These are phyloP conservation scores for Exophiala spinifera DNA, from an alignment of 2,329 filamentous ascomycete genomes.

Conservation along the genomic window DNA sequence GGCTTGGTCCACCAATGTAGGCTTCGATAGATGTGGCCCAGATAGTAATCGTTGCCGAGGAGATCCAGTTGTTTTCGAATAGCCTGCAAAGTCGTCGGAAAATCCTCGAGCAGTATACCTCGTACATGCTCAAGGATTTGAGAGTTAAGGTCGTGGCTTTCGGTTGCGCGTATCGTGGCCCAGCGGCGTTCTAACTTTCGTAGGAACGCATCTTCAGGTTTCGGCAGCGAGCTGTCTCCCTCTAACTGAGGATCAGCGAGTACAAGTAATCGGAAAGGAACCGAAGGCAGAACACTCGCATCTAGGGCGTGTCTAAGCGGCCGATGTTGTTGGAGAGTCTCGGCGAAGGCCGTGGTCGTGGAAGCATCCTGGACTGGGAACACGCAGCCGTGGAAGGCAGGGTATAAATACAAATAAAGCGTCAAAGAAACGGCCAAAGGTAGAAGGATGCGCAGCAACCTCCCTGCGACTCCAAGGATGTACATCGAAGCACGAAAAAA, in stretches of 20 bases:
- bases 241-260: slow-evolving; percentile 92
- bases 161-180: slow-evolving; percentile 12
- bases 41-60: slow-evolving; percentile 89
- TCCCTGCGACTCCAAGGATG: slow-evolving; percentile 12
- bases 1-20: slow-evolving; percentile 80
- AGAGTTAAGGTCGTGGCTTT: neutral
- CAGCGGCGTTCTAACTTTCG: slow-evolving; percentile 42
- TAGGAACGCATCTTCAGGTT: slow-evolving; percentile 44
- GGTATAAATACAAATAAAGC: slow-evolving; percentile 83
- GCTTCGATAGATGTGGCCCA: slow-evolving; percentile 86
- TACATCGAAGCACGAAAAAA: slow-evolving; percentile 19
- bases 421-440: slow-evolving; percentile 69
- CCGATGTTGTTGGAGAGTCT: slow-evolving; percentile 39
- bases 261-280: slow-evolving; percentile 82
- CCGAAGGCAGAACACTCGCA: slow-evolving; percentile 33
- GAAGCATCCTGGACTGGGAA: slow-evolving; percentile 61
- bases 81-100: slow-evolving; percentile 64
- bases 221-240: slow-evolving; percentile 78
- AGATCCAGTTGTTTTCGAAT: slow-evolving; percentile 80
- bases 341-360: slow-evolving; percentile 31
- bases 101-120: slow-evolving; percentile 60
- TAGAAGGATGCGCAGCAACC: slow-evolving; percentile 50
- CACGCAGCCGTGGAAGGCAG: slow-evolving; percentile 72
- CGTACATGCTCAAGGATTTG: slow-evolving; percentile 2
- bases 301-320: slow-evolving; percentile 12